These are phyloP conservation scores for Bacterosira constricta DNA, from an alignment of 108 stramenopile genomes.

Conservation along the genomic window DNA sequence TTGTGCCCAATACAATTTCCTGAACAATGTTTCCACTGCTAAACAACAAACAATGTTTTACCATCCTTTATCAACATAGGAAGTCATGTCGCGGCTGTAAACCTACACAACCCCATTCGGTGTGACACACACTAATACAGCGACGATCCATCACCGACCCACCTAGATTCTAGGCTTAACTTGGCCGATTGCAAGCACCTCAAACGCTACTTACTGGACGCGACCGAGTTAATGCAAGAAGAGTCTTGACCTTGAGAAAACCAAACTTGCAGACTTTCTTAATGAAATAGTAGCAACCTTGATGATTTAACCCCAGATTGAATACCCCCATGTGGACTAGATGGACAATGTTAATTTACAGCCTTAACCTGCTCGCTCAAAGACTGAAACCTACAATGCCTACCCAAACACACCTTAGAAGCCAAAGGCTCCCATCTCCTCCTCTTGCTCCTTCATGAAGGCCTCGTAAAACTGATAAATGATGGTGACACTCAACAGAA, in stretches of 20 bases:
- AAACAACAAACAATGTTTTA: not conserved
- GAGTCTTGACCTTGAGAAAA: not conserved
- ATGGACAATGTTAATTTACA: too few species aligned
- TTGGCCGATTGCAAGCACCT: conserved; percentile 82
- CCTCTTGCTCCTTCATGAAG: conserved; percentile 81
- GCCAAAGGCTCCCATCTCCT: conserved; percentile 53
- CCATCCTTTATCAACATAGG: not conserved
- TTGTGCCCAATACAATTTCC: conserved; percentile 37
- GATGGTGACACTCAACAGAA: conserved; percentile 98
- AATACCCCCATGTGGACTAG: not conserved
- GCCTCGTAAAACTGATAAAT: conserved; percentile 98
- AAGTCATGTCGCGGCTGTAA: conserved; percentile 43
- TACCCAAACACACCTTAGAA: too few species aligned
- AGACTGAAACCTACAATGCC: too few species aligned
- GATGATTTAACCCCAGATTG: not conserved
- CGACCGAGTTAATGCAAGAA: conserved; percentile 61
- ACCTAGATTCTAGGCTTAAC: too few species aligned
- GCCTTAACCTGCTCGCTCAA: not conserved
- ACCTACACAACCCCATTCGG: conserved; percentile 6
- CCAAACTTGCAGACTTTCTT: not conserved
- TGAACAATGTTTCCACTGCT: conserved; percentile 39
- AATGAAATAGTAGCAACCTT: not conserved
- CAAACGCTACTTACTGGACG: conserved; percentile 87
- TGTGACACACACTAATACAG: conserved; percentile 49
- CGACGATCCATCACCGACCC: conserved; percentile 84